These are phyloP conservation scores for Coniochaeta ligniaria DNA, from an alignment of 2,329 filamentous ascomycete species.

Conservation along the genomic window DNA sequence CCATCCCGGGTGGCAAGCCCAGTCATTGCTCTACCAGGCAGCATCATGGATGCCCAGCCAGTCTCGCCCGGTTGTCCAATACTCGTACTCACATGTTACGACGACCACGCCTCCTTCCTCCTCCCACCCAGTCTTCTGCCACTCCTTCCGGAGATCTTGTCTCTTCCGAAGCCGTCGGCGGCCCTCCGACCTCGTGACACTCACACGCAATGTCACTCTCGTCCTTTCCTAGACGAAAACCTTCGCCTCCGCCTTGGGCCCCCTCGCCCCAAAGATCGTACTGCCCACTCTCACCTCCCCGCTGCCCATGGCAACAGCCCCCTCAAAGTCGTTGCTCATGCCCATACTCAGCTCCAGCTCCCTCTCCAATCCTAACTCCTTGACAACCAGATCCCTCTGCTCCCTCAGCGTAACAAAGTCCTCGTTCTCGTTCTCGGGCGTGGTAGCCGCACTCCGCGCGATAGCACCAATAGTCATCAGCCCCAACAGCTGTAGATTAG, in stretches of 20 bases:
- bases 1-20: not conserved
- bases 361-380: slow-evolving; percentile 49
- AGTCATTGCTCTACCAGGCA: not conserved
- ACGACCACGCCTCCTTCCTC: not conserved
- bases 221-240: slow-evolving; percentile 39
- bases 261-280: slow-evolving; percentile 84
- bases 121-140: not conserved
- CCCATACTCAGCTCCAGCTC: slow-evolving; percentile 91
- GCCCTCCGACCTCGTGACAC: not conserved
- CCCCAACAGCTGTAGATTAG: slow-evolving; percentile 67
- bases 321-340: slow-evolving; percentile 96
- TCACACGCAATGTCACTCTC: not conserved
- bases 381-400: slow-evolving; percentile 62
- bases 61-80: not conserved
- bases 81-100: not conserved
- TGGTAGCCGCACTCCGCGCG: slow-evolving; percentile 69
- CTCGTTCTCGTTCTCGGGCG: slow-evolving; percentile 76
- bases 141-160: not conserved
- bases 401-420: slow-evolving; percentile 69
- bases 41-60: not conserved
- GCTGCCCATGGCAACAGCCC: slow-evolving; percentile 76
- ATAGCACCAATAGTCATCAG: slow-evolving; percentile 98
- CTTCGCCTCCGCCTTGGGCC: slow-evolving; percentile 71
- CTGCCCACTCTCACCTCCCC: slow-evolving; percentile 87
- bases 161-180: not conserved